Percentiles rank a stretch among this genome's conserved stretches.
phyloP scores from a whole-genome alignment of 2,329 filamentous ascomycete genomes.

The Fusarium verticillioides region DNA sequence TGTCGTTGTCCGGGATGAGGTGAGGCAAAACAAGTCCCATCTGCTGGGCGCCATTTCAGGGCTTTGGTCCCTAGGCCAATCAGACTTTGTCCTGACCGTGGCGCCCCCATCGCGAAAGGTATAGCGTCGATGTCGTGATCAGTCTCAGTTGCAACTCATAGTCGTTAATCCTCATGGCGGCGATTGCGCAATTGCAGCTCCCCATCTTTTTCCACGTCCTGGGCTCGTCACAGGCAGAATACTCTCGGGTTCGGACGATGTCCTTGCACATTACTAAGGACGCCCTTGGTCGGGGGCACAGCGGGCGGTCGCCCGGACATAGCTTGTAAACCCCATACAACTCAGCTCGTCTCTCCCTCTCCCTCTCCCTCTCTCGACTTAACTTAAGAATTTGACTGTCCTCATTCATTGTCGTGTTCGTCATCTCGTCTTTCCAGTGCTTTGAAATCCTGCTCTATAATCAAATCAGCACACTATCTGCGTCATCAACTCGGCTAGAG shows the following conservation, averaged over 20 bases:
- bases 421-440: constrained; percentile 37
- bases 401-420: constrained; percentile 34
- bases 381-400: constrained; percentile 43
- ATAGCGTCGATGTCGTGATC: constrained; percentile 66
- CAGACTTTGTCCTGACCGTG: constrained; percentile 40
- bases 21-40: constrained; percentile 41
- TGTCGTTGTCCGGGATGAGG: constrained; percentile 38
- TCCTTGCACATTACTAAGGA: constrained; percentile 44
- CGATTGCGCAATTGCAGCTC: constrained; percentile 52
- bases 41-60: constrained; percentile 41
- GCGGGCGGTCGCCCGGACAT: constrained; percentile 46
- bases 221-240: constrained; percentile 36
- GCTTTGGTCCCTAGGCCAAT: constrained; percentile 49
- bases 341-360: constrained; percentile 24
- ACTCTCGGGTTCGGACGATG: constrained; percentile 37
- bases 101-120: constrained; percentile 56
- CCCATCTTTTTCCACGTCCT: constrained; percentile 42
- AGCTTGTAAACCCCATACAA: constrained; percentile 42
- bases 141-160: constrained; percentile 49
- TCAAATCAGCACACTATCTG: constrained; percentile 40
- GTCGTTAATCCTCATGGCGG: constrained; percentile 46
- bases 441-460: constrained; percentile 31
- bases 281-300: constrained; percentile 35
- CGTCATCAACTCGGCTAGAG: constrained; percentile 39
- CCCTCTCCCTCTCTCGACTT: constrained; percentile 25